Evolutionary conservation across 768 basidiomycete genomes (phyloP).

Genomic region (Kwoniella sp.): DNA sequence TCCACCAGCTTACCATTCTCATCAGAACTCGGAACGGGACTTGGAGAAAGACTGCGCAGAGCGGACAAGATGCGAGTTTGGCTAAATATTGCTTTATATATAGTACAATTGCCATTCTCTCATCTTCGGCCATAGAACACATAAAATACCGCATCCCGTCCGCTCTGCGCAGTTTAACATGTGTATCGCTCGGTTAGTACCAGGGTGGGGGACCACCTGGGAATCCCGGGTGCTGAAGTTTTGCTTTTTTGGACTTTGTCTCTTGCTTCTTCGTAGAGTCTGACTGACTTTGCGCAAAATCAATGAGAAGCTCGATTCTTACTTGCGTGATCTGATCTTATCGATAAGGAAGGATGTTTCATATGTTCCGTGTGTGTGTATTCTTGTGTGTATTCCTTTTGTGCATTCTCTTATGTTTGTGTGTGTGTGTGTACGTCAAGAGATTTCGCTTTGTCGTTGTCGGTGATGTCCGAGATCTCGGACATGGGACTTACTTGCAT

Average conservation of each 20-base stretch:
- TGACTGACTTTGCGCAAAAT: neutral
- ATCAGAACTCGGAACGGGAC: neutral
- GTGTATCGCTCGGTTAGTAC: constrained; percentile 1
- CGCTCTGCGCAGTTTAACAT: constrained; percentile 3
- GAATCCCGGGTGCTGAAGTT: constrained; percentile 1
- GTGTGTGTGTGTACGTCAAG: constrained; percentile 1
- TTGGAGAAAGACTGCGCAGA: neutral
- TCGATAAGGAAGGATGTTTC: too few relatives aligned
- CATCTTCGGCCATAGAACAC: too few relatives aligned
- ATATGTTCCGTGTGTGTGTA: constrained; percentile 1
- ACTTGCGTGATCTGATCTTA: too few relatives aligned
- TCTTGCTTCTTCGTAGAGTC: neutral
- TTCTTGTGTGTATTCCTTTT: too few relatives aligned
- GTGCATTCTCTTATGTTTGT: neutral
- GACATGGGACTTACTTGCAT: too few relatives aligned
- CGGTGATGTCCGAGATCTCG: neutral
- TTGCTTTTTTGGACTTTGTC: neutral
- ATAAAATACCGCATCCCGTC: too few relatives aligned
- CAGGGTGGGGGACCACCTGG: constrained; percentile 2
- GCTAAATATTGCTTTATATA: too few relatives aligned
- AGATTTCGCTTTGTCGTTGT: neutral
- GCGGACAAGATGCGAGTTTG: neutral
- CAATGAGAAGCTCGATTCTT: neutral
- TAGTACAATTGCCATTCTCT: neutral
- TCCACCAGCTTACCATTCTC: neutral